Evolutionary conservation across 352 stramenopile species (phyloP), one percentile per base, ranked within the genome.

Genomic region (Nothophytophthora sp.): DNA sequence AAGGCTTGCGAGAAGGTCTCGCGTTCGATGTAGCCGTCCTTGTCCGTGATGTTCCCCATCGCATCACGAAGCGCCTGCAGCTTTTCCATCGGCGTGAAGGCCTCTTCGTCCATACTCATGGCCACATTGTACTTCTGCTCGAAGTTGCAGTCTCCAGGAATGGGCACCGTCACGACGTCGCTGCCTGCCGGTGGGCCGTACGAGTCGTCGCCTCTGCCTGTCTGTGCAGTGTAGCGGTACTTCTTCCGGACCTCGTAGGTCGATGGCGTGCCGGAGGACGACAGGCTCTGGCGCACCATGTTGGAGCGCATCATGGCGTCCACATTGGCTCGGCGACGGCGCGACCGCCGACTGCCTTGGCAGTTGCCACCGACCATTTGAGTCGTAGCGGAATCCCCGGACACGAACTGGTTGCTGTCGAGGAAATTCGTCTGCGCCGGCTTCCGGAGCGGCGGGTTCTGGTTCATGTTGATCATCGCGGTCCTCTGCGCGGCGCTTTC

Each of bases 1-100:
- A 94, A 90, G 5, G 77, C 68, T 37, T 88, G 69, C 7, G 77
- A 87, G 63, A 94, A 92, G 6, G 83, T 92, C 24, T 73, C 66
- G 27, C 81, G 81, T 40, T 90, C 75, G 34, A 94, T 81, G 50
- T 69, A 81, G 24, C 81, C 81, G 24, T 71, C 55, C 48, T 76
- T 77, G 53, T 74, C 73, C n/a, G 73, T 63, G 49, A 94, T 88
- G 42, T 55, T 70, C 24, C 50, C 76, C 66, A 94, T 87, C n/a
- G 86, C 67, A n/a, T 92, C 79, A 4, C 81, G 81, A 24, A 92
- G 63, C 42, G 74, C 74, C 22, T 88, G 68, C 19, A 90, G 61
- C 48, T 88, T 84, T 19, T 69, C 61, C 56, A 90, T 76, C 1
- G 79, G 68, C 9, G 58, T 81, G 42, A 71, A 70, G 10, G 25